Evolutionary conservation across 306 rosid genomes (phyloP).

Genomic region (Nissolia schottii): DNA sequence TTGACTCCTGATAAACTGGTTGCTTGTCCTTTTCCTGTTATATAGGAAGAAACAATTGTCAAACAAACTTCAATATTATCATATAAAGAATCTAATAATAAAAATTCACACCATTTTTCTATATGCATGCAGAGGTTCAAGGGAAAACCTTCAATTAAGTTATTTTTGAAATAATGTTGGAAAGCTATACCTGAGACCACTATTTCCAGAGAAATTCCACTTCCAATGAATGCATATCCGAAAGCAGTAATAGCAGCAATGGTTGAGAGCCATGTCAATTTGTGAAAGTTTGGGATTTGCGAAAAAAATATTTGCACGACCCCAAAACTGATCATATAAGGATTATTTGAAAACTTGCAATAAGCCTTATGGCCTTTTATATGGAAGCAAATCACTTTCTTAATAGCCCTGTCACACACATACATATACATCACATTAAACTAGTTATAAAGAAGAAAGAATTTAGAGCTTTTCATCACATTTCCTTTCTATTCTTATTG

Average conservation of each 20-base stretch:
- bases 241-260: conserved; percentile 57
- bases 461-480: not conserved
- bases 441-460: not conserved
- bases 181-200: conserved; percentile 32
- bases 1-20: conserved; percentile 28
- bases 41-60: not conserved
- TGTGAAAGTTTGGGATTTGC: conserved; percentile 55
- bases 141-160: not conserved
- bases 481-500: not conserved
- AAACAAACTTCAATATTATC: not conserved
- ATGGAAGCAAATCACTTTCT: conserved; percentile 52
- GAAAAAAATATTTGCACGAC: conserved; percentile 42
- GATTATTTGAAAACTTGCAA: conserved; percentile 64
- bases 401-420: conserved; percentile 44
- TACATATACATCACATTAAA: not conserved
- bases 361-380: conserved; percentile 29
- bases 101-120: not conserved
- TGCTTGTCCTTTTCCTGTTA: conserved; percentile 39
- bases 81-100: not conserved
- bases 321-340: conserved; percentile 55
- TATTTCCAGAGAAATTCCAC: conserved; percentile 43
- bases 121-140: not conserved
- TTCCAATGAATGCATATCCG: conserved; percentile 54
- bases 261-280: conserved; percentile 47
- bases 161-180: not conserved